Base-by-base conservation (phyloP, 176 grass and related monocot species). In the Cenchrus fungigraminus region DNA sequence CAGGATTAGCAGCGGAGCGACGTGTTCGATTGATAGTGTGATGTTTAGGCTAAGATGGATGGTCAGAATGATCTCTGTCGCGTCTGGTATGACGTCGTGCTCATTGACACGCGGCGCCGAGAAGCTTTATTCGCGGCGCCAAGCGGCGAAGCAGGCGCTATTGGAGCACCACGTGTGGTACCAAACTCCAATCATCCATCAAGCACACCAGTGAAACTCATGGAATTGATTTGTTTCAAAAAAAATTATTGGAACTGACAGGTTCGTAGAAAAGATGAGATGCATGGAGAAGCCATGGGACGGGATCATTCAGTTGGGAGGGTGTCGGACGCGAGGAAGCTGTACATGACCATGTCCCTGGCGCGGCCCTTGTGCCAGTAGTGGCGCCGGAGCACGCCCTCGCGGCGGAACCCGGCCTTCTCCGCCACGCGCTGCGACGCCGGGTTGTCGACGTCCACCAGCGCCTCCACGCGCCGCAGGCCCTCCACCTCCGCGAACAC, bases 361-460 rank as follows among this genome's bases (percentile, higher is more conserved):
- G 73, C 76, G 28, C 49, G 78, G 2, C 91, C 93, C 84, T 93
- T 95, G 42, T 85, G 85, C 83, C 92, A 81, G 87, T 76, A 86
- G 52, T 88, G 86, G 10, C 87, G 65, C 49, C 91, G 85, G 6
- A 98, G 79, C 50, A 95, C 80, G 44, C 93, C 93, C 67, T 98
- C 96, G 52, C 84, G 94, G 5, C 22, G 64, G 65, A 98, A 79
- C 50, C 91, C 93, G 55, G 74, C 91, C 83, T 95, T 98, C 96
- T 92, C 91, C 76, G 66, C 74, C 53, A 95, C 91, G 83, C 88
- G 89, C 67, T 94, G 93, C 16, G 93, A 95, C 67, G 83, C 91
- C 72, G 54, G 45, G 86, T 98, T 95, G 60, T 87, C 77, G n/a
- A 93, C 87, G 62, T 93, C 91, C 72, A 98, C 93, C 17, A 93